Percentiles rank a stretch among this genome's conserved stretches.
Evolutionary conservation across 2,329 filamentous ascomycete species (phyloP).

Genomic region (Gnomoniopsis sp.): DNA sequence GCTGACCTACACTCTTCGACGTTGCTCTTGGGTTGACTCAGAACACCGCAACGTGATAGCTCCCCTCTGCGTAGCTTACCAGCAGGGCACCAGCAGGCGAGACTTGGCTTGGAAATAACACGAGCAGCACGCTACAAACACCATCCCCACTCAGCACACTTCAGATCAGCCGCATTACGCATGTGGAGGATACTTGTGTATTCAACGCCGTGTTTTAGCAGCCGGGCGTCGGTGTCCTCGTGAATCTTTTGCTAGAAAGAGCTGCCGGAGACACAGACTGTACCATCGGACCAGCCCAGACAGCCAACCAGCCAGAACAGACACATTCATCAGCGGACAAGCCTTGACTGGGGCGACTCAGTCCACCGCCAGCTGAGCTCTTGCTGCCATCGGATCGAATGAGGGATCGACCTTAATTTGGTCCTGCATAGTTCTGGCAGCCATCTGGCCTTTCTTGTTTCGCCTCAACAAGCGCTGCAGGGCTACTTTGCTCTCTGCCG

Average conservation of each 20-base stretch:
- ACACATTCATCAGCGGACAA: constrained; percentile 8
- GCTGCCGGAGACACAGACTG: constrained; percentile 14
- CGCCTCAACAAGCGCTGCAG: constrained; percentile 15
- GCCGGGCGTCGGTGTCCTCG: constrained; percentile 1
- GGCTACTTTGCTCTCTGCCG: background rate
- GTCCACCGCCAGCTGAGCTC: constrained; percentile 4
- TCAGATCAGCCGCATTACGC: background rate
- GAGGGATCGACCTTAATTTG: constrained; percentile 1
- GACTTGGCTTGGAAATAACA: background rate
- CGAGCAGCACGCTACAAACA: background rate
- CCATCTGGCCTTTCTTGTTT: constrained; percentile 10
- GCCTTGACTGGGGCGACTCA: constrained; percentile 3
- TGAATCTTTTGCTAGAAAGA: constrained; percentile 8
- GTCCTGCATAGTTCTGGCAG: constrained; percentile 4
- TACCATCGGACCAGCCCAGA: constrained; percentile 13
- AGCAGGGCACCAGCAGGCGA: background rate
- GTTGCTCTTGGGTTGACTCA: constrained; percentile 1
- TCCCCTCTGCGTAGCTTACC: background rate
- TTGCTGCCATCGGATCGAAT: background rate
- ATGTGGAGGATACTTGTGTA: constrained; percentile 3
- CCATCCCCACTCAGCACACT: background rate
- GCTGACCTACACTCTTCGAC: background rate
- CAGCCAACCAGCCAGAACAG: constrained; percentile 9
- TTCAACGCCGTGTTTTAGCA: constrained; percentile 14
- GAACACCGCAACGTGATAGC: background rate